phyloP scores from a whole-genome alignment of 2,329 filamentous ascomycete species.

The Ophiostoma sp. region DNA sequence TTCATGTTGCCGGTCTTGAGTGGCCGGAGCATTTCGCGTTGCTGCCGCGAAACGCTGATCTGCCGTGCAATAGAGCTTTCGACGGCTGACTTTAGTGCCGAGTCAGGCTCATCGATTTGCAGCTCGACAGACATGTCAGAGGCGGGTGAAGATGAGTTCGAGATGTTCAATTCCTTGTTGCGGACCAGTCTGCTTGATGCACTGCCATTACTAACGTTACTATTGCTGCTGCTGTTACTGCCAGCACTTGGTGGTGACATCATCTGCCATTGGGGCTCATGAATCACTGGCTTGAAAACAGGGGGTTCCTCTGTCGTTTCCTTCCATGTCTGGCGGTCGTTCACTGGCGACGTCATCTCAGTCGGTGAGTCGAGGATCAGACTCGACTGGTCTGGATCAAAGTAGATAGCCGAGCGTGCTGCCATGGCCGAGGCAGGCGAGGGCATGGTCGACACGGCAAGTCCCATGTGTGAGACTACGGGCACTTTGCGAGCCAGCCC shows the following conservation, averaged over 20 bases:
- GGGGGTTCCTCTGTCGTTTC: conserved; percentile 21
- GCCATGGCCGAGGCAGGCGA: not conserved
- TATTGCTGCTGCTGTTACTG: conserved; percentile 24
- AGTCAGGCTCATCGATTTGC: conserved; percentile 38
- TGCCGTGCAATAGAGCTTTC: conserved; percentile 63
- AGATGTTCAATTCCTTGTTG: not conserved
- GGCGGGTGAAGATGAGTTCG: conserved; percentile 26
- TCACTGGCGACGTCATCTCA: conserved; percentile 27
- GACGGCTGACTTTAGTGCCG: conserved; percentile 49
- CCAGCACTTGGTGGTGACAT: conserved; percentile 37
- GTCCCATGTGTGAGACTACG: conserved; percentile 10
- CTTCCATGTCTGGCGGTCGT: conserved; percentile 19
- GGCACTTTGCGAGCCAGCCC: conserved; percentile 18
- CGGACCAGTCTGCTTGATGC: conserved; percentile 18
- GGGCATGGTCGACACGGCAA: conserved; percentile 1
- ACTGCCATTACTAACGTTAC: conserved; percentile 22
- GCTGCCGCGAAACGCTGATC: conserved; percentile 59
- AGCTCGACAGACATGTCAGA: conserved; percentile 35
- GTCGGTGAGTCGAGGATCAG: conserved; percentile 41
- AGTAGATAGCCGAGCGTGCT: conserved; percentile 26
- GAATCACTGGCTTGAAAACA: conserved; percentile 35
- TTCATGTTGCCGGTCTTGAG: conserved; percentile 37
- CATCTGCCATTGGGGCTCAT: conserved; percentile 46
- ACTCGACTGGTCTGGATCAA: conserved; percentile 35
- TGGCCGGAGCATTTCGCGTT: conserved; percentile 54